A percentile compares a stretch with the other conserved stretches of the same genome.
Evolutionary conservation across 495 filamentous ascomycete genomes (phyloP).

Genomic region (Aspergillus panamensis): DNA sequence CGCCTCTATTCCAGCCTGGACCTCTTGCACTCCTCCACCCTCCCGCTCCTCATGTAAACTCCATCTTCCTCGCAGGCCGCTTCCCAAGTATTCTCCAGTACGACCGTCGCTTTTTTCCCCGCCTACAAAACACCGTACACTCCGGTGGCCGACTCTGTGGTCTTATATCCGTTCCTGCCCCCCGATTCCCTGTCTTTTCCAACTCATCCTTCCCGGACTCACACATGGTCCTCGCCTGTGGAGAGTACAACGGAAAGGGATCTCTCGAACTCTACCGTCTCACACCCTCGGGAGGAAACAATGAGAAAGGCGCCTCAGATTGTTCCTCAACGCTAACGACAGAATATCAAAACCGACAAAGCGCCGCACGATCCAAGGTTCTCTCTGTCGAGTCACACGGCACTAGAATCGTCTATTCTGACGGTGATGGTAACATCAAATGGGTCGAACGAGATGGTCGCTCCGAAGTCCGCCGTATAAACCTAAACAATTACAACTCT

Average conservation of each 20-base stretch:
- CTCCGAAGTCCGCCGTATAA: slow-evolving; percentile 72
- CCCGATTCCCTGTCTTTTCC: slow-evolving; percentile 46
- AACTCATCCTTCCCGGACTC: slow-evolving; percentile 50
- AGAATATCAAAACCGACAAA: slow-evolving; percentile 73
- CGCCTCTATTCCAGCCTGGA: slow-evolving; percentile 74
- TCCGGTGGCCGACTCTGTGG: slow-evolving; percentile 79
- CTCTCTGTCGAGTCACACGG: slow-evolving; percentile 84
- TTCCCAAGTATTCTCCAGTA: slow-evolving; percentile 90
- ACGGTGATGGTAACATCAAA: slow-evolving; percentile 79
- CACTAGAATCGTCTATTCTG: slow-evolving; percentile 77
- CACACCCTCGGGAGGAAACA: slow-evolving; percentile 26
- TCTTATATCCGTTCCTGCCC: slow-evolving; percentile 69
- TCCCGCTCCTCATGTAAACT: slow-evolving; percentile 50
- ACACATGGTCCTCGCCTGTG: slow-evolving; percentile 72
- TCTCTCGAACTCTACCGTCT: slow-evolving; percentile 85
- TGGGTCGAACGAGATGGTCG: slow-evolving; percentile 90
- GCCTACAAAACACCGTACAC: slow-evolving; percentile 71
- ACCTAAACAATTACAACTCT: slow-evolving; percentile 50
- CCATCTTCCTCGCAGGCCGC: slow-evolving; percentile 66
- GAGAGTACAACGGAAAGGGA: slow-evolving; percentile 93
- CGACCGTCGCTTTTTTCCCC: slow-evolving; percentile 82
- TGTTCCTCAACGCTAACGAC: slow-evolving; percentile 34
- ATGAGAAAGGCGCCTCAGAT: slow-evolving; percentile 24
- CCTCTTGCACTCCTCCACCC: slow-evolving; percentile 81
- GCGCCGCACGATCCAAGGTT: slow-evolving; percentile 73